Evolutionary conservation across 1,139 yeast species (phyloP), one percentile per base, ranked within the genome.

Genomic region (Lodderomyces oxycetoniae): DNA sequence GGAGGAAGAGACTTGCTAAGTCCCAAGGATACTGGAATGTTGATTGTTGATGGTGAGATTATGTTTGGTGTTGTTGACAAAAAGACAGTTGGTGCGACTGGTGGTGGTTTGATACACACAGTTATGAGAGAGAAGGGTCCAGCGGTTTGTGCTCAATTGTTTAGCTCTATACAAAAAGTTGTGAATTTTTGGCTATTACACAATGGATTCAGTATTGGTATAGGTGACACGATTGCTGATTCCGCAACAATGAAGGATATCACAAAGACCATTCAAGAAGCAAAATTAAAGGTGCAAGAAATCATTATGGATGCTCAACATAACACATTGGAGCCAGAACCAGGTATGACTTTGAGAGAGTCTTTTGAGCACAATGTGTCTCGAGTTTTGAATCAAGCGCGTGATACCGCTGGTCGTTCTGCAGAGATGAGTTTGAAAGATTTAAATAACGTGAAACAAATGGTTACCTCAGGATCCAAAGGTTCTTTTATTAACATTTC

Each of bases 191-290:
- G 98, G 99, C 72, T 93, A 43, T 71, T 93, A 39, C 98, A 93
- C 57, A 86, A 86, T 53, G 97, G 98, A 39, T 93, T 93, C 65
- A 88, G 97, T 12, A 93, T 93, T 52, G 99, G 99, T 75, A 91
- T 93, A 63, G 98, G 98, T 71, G 99, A 93, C 63, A 93, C 98
- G 3, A 91, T 93, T 67, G 98, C 98, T 32, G 98, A 93, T 70
- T 78, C 89, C n/a, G 81, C 77, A 29, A 91, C 98, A 25, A 93
- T 93, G 96, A 79, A 81, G 49, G 82, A 82, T 46, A 88, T 93
- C 49, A 91, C 96, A 1, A 79, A 83, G 39, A 89, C 97, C 2
- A 93, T 93, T 62, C 80, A 87, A 39, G 88, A 81, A 44, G 98
- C 98, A 13, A 91, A 91, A 59, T 76, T 74, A 35, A 86, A 89